phyloP scores from a whole-genome alignment of 1,139 yeast species.

The Arxiozyma bovina region DNA sequence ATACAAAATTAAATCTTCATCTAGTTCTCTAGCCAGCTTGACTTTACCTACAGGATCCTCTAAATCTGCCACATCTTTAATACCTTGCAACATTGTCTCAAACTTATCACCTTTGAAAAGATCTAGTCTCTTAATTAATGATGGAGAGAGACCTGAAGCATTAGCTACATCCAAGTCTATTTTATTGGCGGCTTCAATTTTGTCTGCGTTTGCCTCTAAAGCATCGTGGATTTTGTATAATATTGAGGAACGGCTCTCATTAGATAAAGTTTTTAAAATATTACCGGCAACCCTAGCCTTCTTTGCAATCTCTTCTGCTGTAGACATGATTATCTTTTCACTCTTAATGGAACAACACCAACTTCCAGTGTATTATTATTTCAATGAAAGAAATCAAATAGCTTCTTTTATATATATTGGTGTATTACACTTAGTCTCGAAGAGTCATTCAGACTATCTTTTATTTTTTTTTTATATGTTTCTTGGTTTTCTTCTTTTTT shows the following conservation, averaged over 20 bases:
- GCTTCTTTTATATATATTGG: no score
- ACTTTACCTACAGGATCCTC: conserved; percentile 87
- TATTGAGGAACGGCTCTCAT: conserved; percentile 67
- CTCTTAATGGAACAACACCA: not conserved
- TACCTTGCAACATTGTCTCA: conserved; percentile 90
- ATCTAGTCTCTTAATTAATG: conserved; percentile 78
- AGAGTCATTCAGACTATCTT: not conserved
- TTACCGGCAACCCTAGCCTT: conserved; percentile 75
- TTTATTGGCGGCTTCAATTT: conserved; percentile 63
- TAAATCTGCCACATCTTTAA: conserved; percentile 77
- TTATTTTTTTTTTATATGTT: not conserved
- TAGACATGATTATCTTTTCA: conserved; percentile 16
- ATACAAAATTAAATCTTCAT: conserved; percentile 74
- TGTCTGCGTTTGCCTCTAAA: conserved; percentile 46
- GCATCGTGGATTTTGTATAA: conserved; percentile 64
- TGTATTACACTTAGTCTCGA: not conserved
- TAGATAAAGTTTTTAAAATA: conserved; percentile 62
- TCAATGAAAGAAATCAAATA: not conserved
- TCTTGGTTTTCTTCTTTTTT: not conserved
- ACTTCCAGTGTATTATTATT: not conserved
- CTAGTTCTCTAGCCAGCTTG: conserved; percentile 73
- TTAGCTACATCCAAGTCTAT: conserved; percentile 67
- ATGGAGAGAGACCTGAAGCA: conserved; percentile 47
- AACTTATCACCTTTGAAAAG: conserved; percentile 73
- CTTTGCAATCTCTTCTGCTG: conserved; percentile 70